Evolutionary conservation across 352 stramenopile genomes (phyloP), one percentile per base, ranked within the genome.

Genomic region (Globisporangium abappressorium): DNA sequence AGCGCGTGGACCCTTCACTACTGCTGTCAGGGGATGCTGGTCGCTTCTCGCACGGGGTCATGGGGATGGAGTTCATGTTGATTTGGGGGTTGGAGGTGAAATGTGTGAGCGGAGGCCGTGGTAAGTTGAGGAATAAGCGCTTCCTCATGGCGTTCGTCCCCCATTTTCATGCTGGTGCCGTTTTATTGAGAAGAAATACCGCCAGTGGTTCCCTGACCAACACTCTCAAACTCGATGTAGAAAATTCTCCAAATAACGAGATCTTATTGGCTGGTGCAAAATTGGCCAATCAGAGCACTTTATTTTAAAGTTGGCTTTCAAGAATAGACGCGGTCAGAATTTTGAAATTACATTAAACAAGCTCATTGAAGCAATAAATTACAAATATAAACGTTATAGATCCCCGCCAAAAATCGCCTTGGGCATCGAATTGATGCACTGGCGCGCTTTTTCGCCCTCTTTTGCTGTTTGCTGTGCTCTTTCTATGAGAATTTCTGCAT

Each of bases 1-100:
- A 93, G 55, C 83, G 83, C 60, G 81, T 90, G 34, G 81, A 87
- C 56, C 72, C 80, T 46, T 87, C 82, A 8, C 47, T 12, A 43
- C 33, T 38, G 28, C 47, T 15, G 30, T 51, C 57, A 20, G 46
- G 30, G 28, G 38, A 43, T 36, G 41, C 65, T 30, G 49, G 28
- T 66, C 26, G 36, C 36, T 34, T 26, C 34, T 69, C 30, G 43
- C 34, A 51, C 33, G n/a, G 22, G 41, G 53, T 8, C 41, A n/a
- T 9, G 6, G 15, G 5, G 15, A 15, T 49, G 41, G 41, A 55
- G 58, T 58, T 75, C 70, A 71, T 73, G 59, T 65, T 64, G 12
- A 9, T 22, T 8, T 18, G 6, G 20, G 28, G 3, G 9, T 15
- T 49, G 56, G 26, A 59, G 47, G 22, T 33, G 30, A 18, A 22